Evolutionary conservation across 2,329 filamentous ascomycete genomes (phyloP).

Genomic region (Aspergillus ustus): DNA sequence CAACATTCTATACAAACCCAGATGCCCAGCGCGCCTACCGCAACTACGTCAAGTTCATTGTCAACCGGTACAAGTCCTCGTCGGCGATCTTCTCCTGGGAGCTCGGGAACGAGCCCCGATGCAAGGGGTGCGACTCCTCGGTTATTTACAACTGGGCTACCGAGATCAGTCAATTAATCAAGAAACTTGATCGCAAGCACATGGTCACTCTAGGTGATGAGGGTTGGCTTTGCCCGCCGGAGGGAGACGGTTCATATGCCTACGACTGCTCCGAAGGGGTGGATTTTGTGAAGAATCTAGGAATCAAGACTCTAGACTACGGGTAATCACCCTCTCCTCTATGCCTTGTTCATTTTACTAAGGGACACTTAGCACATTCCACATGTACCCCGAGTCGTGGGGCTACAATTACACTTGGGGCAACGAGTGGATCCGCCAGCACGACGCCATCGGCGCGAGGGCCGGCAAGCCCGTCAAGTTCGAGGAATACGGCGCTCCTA

Average conservation of each 20-base stretch:
- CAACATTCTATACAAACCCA: slow-evolving; percentile 61
- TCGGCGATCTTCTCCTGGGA: slow-evolving; percentile 70
- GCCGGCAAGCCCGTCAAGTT: slow-evolving; percentile 44
- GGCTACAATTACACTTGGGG: slow-evolving; percentile 42
- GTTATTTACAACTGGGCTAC: slow-evolving; percentile 66
- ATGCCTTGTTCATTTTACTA: not conserved
- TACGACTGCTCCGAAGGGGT: slow-evolving; percentile 56
- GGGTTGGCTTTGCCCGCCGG: slow-evolving; percentile 54
- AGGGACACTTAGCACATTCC: slow-evolving; percentile 38
- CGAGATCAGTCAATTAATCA: slow-evolving; percentile 32
- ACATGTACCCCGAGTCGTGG: slow-evolving; percentile 52
- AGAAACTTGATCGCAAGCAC: slow-evolving; percentile 63
- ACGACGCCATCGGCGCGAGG: slow-evolving; percentile 42
- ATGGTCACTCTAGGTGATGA: slow-evolving; percentile 67
- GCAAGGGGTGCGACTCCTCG: slow-evolving; percentile 61
- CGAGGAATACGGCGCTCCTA: slow-evolving; percentile 42
- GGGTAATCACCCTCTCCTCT: not conserved
- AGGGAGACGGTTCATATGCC: slow-evolving; percentile 57
- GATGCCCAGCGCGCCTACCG: slow-evolving; percentile 62
- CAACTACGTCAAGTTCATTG: slow-evolving; percentile 62
- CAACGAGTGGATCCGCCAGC: slow-evolving; percentile 52
- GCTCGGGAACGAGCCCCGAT: slow-evolving; percentile 69
- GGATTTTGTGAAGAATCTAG: slow-evolving; percentile 57
- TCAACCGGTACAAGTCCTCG: slow-evolving; percentile 63
- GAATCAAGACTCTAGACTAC: slow-evolving; percentile 59